Percentiles rank a stretch among this genome's conserved stretches.
These are phyloP conservation scores for Retiboletus fuscus DNA, from an alignment of 1,284 basidiomycete species.

Conservation along the genomic window DNA sequence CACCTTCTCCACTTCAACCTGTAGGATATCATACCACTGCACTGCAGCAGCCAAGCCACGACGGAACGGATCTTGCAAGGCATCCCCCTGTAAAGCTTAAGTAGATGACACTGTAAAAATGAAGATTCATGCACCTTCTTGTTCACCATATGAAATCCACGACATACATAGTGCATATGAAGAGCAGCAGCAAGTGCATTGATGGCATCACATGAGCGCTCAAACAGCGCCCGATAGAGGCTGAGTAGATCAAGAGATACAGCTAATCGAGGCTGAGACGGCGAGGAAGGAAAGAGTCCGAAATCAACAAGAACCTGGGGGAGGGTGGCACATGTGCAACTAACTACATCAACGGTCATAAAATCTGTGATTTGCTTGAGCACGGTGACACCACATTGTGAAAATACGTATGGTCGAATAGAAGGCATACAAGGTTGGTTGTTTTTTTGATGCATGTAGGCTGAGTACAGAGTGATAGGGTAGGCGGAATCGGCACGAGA, in stretches of 20 bases:
- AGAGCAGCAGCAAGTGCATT: background rate
- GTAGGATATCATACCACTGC: background rate
- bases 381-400: background rate
- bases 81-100: background rate
- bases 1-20: background rate
- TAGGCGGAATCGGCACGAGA: background rate
- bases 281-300: background rate
- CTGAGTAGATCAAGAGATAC: background rate
- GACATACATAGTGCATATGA: background rate
- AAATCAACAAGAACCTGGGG: background rate
- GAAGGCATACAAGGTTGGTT: background rate
- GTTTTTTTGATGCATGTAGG: background rate
- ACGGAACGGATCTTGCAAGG: background rate
- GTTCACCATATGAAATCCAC: background rate
- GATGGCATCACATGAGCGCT: background rate
- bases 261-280: background rate
- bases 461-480: background rate
- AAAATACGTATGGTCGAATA: background rate
- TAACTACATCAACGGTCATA: background rate
- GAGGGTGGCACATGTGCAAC: conserved; percentile 1
- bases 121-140: background rate
- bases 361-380: background rate
- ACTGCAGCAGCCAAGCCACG: background rate
- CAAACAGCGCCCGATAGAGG: no score
- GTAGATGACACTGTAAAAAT: background rate